Evolutionary conservation across 768 basidiomycete species (phyloP), one percentile per base, ranked within the genome.

Genomic region (Tricholoma hemisulphureum): DNA sequence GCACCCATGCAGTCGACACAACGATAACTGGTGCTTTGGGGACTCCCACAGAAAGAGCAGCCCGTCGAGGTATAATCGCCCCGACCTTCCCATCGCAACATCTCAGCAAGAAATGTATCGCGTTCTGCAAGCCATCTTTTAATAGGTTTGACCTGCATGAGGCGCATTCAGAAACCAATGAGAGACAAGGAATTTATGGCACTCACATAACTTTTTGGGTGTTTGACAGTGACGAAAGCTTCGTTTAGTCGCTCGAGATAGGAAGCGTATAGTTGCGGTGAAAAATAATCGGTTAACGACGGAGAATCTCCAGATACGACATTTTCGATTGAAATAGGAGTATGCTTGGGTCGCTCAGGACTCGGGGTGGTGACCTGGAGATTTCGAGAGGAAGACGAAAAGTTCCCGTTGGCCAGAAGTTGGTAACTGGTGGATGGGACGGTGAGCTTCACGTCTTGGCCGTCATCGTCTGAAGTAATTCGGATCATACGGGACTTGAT

Each of bases 101-200:
- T 28, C 32, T 58, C 57, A 43, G 28, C 24, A 28, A 58, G 50
- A 45, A 18, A 58, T 39, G 34, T 31, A 31, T 58, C 57, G 20
- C 37, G 34, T 13, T 35, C 23, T 18, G 49, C 20, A 18, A 57
- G 46, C 56, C 56, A 57, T 48, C 32, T n/a, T 35, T 50, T 32
- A 32, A 51, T 31, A 0, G 41, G 41, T 11, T 43, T 43, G 41
- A 43, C 13, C 41, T 43, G 8, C 10, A 43, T 11, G 23, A 45
- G 1, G 43, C 7, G 23, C 13, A 24, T 45, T 45, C 43, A n/a
- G 24, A 45, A 45, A 45, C 43, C 43, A 45, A 45, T 45, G 43
- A 45, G 21, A 45, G 21, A 45, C 21, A 23, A 45, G 43, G 43
- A 45, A 23, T 45, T 45, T 23, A 45, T 45, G 43, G 43, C 21